Conservation (phyloP, 2,329 filamentous ascomycete genomes). For the Xylariaceae sp. region DNA sequence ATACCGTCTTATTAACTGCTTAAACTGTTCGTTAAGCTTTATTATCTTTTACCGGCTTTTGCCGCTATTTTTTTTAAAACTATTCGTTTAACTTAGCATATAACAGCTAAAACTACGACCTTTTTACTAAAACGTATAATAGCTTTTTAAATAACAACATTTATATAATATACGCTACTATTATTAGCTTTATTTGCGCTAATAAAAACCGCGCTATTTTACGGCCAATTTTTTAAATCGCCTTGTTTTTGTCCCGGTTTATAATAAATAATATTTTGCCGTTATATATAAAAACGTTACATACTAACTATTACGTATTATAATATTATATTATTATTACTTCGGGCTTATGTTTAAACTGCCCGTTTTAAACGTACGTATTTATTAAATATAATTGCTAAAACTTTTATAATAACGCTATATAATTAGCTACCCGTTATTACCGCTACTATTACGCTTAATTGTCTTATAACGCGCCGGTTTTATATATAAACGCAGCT, state of each 20-base stretch:
- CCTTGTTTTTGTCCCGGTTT: constrained; percentile 2
- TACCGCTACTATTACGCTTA: background rate
- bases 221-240: background rate
- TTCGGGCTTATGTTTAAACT: background rate
- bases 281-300: background rate
- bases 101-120: background rate
- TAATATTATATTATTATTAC: background rate
- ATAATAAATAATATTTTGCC: background rate
- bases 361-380: background rate
- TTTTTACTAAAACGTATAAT: background rate
- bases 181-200: background rate
- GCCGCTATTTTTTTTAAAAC: no score
- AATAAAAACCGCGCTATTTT: background rate
- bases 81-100: no score
- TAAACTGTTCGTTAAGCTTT: background rate
- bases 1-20: background rate
- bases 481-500: background rate
- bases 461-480: background rate
- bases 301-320: background rate
- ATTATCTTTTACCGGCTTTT: no score
- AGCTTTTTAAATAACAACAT: background rate
- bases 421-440: background rate
- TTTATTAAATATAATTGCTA: background rate
- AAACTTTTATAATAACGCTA: no score
- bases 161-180: background rate